A percentile compares a stretch with the other conserved stretches of the same genome.
These are phyloP conservation scores for Colletotrichum godetiae DNA, from an alignment of 2,329 filamentous ascomycete genomes.

Conservation along the genomic window DNA sequence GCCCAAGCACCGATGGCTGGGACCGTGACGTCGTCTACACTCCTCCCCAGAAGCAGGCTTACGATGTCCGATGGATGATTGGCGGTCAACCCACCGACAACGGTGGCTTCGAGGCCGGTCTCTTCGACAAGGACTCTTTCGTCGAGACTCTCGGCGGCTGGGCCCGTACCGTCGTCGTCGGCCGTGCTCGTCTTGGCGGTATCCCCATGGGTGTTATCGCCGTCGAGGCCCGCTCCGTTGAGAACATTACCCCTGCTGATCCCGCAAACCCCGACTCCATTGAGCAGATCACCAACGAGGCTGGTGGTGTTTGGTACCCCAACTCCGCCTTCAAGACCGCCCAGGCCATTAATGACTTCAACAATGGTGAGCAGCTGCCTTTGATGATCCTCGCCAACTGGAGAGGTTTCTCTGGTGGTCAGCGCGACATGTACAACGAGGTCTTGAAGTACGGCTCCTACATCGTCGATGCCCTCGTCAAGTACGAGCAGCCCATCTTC, in stretches of 20 bases:
- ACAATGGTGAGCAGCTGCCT: conserved; percentile 96
- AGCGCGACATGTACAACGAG: conserved; percentile 99
- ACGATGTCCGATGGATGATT: conserved; percentile 96
- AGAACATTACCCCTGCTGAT: conserved; percentile 96
- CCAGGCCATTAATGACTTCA: conserved; percentile 98
- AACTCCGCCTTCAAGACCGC: conserved; percentile 99
- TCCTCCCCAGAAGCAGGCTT: conserved; percentile 83
- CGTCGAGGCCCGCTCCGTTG: conserved; percentile 94
- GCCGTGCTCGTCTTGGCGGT: conserved; percentile 94
- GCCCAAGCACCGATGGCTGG: conserved; percentile 86
- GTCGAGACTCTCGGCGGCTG: conserved; percentile 96
- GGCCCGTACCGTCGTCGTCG: conserved; percentile 96
- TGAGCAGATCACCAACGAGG: conserved; percentile 93
- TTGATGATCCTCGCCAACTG: conserved; percentile 99
- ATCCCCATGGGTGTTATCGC: conserved; percentile 99
- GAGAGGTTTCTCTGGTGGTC: conserved; percentile 99
- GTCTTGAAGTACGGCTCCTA: conserved; percentile 99
- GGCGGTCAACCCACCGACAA: conserved; percentile 86
- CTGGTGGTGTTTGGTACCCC: conserved; percentile 99
- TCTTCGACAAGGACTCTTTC: conserved; percentile 97
- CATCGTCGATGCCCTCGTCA: conserved; percentile 98
- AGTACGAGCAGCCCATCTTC: conserved; percentile 98
- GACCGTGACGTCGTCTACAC: conserved; percentile 92
- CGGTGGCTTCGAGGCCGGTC: conserved; percentile 81
- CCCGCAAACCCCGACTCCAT: conserved; percentile 98